Evolutionary conservation across 148 eudicot genomes (phyloP).

Genomic region (Camellia lanceoleosa): DNA sequence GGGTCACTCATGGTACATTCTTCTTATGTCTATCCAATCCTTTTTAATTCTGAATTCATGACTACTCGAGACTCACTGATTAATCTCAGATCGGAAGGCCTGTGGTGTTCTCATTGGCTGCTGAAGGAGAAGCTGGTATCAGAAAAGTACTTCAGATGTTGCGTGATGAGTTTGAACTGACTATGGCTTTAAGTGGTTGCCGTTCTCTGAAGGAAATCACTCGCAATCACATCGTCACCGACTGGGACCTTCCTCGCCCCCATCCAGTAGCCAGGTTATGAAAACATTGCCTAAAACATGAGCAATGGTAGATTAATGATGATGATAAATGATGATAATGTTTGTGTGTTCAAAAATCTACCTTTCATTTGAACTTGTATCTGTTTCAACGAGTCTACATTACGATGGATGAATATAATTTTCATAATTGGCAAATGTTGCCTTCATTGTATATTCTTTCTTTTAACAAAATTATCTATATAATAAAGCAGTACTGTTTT

Average conservation of each 20-base stretch:
- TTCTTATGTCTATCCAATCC: not conserved
- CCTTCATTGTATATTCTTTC: constrained; percentile 40
- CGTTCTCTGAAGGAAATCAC: constrained; percentile 74
- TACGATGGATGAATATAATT: constrained; percentile 30
- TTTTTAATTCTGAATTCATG: not conserved
- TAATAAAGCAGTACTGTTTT: no score
- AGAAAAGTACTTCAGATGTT: constrained; percentile 84
- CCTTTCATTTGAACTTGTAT: constrained; percentile 21
- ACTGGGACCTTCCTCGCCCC: constrained; percentile 70
- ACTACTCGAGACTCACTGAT: not conserved
- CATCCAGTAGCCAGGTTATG: constrained; percentile 48
- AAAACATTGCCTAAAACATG: constrained; percentile 3
- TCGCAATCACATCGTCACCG: constrained; percentile 67
- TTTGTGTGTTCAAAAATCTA: constrained; percentile 13
- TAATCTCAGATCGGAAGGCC: constrained; percentile 81
- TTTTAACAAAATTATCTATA: not conserved
- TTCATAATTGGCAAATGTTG: constrained; percentile 33
- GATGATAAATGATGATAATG: not conserved
- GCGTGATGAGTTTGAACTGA: constrained; percentile 84
- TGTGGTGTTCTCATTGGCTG: constrained; percentile 81
- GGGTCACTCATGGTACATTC: not conserved
- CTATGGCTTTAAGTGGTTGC: constrained; percentile 96
- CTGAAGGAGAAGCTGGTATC: constrained; percentile 92
- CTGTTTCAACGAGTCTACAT: constrained; percentile 15
- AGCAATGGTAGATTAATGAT: constrained; percentile 1